Conservation (phyloP, 2,329 filamentous ascomycete genomes). For the Penicillium sp. region DNA sequence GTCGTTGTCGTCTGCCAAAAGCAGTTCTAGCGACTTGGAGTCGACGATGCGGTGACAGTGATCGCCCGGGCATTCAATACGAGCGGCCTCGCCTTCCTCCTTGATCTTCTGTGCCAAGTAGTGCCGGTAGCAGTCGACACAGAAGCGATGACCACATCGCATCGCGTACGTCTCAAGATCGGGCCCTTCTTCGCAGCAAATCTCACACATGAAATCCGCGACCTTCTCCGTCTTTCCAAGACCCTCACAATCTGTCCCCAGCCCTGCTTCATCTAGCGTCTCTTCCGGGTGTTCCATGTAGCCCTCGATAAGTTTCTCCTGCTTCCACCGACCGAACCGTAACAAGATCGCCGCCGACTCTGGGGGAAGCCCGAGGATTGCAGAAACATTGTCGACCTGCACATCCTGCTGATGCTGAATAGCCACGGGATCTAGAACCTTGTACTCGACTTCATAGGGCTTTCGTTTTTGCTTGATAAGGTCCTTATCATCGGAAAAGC, state of each 20-base stretch:
- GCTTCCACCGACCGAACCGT: slow-evolving; percentile 89
- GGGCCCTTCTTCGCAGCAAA: slow-evolving; percentile 85
- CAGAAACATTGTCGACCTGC: slow-evolving; percentile 83
- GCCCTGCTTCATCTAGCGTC: slow-evolving; percentile 75
- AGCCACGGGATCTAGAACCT: slow-evolving; percentile 70
- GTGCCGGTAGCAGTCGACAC: slow-evolving; percentile 83
- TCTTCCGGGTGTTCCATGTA: slow-evolving; percentile 87
- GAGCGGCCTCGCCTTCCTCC: slow-evolving; percentile 88
- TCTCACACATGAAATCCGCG: slow-evolving; percentile 81
- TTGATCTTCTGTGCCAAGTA: slow-evolving; percentile 91
- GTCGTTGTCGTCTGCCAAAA: slow-evolving; percentile 51
- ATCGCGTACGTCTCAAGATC: slow-evolving; percentile 81
- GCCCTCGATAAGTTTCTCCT: slow-evolving; percentile 86
- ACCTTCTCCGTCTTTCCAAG: slow-evolving; percentile 65
- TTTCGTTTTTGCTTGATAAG: slow-evolving; percentile 65
- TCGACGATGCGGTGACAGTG: slow-evolving; percentile 87
- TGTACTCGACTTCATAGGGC: slow-evolving; percentile 78
- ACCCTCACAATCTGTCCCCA: slow-evolving; percentile 60
- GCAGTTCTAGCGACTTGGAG: slow-evolving; percentile 74
- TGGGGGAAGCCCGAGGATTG: slow-evolving; percentile 80
- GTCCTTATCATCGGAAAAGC: slow-evolving; percentile 64
- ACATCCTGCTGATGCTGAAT: slow-evolving; percentile 80
- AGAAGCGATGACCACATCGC: slow-evolving; percentile 92
- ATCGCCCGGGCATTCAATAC: slow-evolving; percentile 88
- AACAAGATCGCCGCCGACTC: slow-evolving; percentile 88